Evolutionary conservation across 2,329 filamentous ascomycete genomes (phyloP).

Genomic region (Curvularia hawaiiensis): DNA sequence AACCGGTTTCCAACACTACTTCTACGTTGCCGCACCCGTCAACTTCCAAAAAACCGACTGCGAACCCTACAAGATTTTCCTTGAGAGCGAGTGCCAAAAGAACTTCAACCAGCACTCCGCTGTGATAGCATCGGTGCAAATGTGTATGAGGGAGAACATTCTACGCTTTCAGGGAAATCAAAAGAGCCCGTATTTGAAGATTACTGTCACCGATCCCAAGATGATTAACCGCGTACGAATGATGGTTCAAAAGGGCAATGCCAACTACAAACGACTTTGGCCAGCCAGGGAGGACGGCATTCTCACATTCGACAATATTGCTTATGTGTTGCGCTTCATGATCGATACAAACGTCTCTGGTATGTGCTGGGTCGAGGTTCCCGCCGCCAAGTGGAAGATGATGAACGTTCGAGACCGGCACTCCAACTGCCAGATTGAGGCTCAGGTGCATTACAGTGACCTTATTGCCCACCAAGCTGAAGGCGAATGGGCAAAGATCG

Average conservation of each 20-base stretch:
- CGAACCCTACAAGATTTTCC: slow-evolving; percentile 74
- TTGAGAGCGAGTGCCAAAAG: slow-evolving; percentile 76
- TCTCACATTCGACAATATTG: slow-evolving; percentile 93
- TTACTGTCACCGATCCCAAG: slow-evolving; percentile 90
- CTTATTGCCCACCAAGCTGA: slow-evolving; percentile 86
- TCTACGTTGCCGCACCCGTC: slow-evolving; percentile 88
- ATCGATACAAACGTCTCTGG: slow-evolving; percentile 92
- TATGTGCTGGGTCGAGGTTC: slow-evolving; percentile 97
- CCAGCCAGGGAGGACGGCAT: slow-evolving; percentile 66
- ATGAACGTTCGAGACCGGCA: slow-evolving; percentile 70
- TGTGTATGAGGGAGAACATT: slow-evolving; percentile 87
- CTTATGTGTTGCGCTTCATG: slow-evolving; percentile 97
- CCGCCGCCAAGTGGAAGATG: slow-evolving; percentile 73
- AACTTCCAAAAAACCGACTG: slow-evolving; percentile 81
- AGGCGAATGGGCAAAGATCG: slow-evolving; percentile 98
- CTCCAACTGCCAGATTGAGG: slow-evolving; percentile 97
- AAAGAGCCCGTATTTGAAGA: slow-evolving; percentile 89
- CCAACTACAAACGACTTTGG: slow-evolving; percentile 94
- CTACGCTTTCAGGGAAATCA: slow-evolving; percentile 94
- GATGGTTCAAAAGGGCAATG: slow-evolving; percentile 73
- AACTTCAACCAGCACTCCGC: slow-evolving; percentile 63
- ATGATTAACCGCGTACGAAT: slow-evolving; percentile 76
- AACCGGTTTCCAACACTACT: slow-evolving; percentile 93
- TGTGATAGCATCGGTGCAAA: slow-evolving; percentile 77
- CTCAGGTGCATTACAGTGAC: slow-evolving; percentile 79